phyloP scores from a whole-genome alignment of 352 stramenopile genomes.

The Pythium rishiriense region DNA sequence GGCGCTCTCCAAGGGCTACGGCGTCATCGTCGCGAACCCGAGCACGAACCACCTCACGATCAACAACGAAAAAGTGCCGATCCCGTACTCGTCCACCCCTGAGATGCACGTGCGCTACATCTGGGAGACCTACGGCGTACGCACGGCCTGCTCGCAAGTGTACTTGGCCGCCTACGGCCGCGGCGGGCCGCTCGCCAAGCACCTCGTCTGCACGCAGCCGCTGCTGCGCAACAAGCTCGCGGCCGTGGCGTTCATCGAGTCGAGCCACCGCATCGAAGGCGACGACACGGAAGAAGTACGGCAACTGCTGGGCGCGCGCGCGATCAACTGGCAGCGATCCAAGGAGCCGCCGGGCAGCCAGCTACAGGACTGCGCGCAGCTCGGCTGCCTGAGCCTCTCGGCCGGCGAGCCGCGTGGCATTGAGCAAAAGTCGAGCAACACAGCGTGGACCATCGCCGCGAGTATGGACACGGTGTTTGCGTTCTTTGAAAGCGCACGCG shows the following conservation, averaged over 20 bases:
- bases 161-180: conserved; percentile 81
- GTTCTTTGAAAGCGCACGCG: conserved; percentile 80
- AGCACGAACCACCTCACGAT: conserved; percentile 76
- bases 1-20: conserved; percentile 77
- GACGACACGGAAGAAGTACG: conserved; percentile 73
- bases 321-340: conserved; percentile 84
- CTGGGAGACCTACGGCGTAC: conserved; percentile 80
- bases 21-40: conserved; percentile 79
- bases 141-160: conserved; percentile 68
- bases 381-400: conserved; percentile 77
- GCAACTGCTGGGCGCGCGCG: conserved; percentile 58
- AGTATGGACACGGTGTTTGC: conserved; percentile 86
- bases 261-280: conserved; percentile 64
- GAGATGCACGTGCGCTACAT: conserved; percentile 81
- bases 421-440: conserved; percentile 80
- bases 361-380: conserved; percentile 66
- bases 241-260: conserved; percentile 82
- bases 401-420: conserved; percentile 60
- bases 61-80: conserved; percentile 72
- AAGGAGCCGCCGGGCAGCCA: conserved; percentile 68
- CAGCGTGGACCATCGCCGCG: conserved; percentile 77
- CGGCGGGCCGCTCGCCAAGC: conserved; percentile 69
- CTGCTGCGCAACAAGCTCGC: conserved; percentile 61
- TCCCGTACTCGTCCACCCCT: conserved; percentile 72
- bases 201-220: conserved; percentile 72